phyloP scores from a whole-genome alignment of 1,284 basidiomycete genomes.

The Vanrija sp. region DNA sequence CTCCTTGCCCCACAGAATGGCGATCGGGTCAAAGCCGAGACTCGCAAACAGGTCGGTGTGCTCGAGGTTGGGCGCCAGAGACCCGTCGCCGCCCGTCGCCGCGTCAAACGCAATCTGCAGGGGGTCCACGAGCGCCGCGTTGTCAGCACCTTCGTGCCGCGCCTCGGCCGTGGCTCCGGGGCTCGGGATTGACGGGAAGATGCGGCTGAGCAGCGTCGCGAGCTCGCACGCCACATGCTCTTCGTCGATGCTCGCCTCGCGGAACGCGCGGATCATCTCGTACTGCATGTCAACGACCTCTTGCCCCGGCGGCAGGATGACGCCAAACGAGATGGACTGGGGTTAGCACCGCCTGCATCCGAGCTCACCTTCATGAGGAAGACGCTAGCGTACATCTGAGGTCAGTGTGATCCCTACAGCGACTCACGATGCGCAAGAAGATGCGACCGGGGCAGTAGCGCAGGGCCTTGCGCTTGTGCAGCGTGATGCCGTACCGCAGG shows the following conservation, averaged over 20 bases:
- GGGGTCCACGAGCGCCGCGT: neutral
- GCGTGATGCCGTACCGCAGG: neutral
- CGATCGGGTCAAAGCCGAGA: constrained; percentile 9
- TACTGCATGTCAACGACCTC: constrained; percentile 1
- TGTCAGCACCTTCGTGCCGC: neutral
- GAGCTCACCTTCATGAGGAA: neutral
- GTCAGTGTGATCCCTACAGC: neutral
- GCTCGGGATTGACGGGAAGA: constrained; percentile 1
- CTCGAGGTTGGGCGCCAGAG: neutral
- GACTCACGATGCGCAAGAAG: neutral
- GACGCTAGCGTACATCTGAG: constrained; percentile 3
- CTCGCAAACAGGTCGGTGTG: constrained; percentile 8
- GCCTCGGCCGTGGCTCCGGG: neutral
- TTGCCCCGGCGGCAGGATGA: neutral
- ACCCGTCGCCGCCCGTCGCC: neutral
- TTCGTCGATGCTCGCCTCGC: neutral
- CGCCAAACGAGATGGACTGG: neutral
- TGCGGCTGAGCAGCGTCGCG: neutral
- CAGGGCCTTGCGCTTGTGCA: neutral
- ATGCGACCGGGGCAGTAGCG: constrained; percentile 1
- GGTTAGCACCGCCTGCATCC: no score
- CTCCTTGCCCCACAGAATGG: neutral
- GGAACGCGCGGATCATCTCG: neutral
- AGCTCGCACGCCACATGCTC: constrained; percentile 2
- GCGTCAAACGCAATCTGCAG: neutral